Base-by-base conservation (phyloP, 2,329 filamentous ascomycete species). In the Fusarium begoniae region DNA sequence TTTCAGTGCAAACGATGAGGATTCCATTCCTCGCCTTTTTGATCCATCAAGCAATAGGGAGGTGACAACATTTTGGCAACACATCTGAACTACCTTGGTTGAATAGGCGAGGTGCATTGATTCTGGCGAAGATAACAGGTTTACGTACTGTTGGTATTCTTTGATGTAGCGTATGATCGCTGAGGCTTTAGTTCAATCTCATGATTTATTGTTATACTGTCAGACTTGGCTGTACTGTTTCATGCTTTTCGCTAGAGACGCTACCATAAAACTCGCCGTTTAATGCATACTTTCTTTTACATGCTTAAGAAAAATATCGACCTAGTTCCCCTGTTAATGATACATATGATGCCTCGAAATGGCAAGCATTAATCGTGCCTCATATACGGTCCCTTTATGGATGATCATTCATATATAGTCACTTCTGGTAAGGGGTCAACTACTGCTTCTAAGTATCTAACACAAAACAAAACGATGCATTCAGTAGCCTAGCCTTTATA, bases 361-460 rank as follows among this genome's bases (percentile, higher is more conserved):
- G 13, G 7, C 15, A 35, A 51, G 11, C 6, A 32, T 9, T 0
- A 3, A 18, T n/a, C 10, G 0, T 14, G 9, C 6, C 10, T 30
- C 7, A 17, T 30, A 28, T 22, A 4, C 4, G 3, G n/a, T 11
- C 13, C 15, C 6, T 24, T n/a, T 2, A 35, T 24, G 9, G 2
- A 14, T 20, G 6, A 20, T 11, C 22, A 10, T 20, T 18, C 0
- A 14, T 35, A 4, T 4, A 15, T 20, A 24, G 17, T 35, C 30
- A 24, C 17, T 35, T 35, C 6, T 14, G 6, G 12, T 2, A 35
- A 20, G 5, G 11, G 15, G 3, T 7, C 3, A 20, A 9, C 13
- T 35, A 24, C 6, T 24, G 12, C 32, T 30, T 8, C 20, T 8
- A 12, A 22, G 26, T n/a, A 30, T 28, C 9, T 28, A 8, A 48